Evolutionary conservation across 2,329 filamentous ascomycete genomes (phyloP), one percentile per base, ranked within the genome.

Genomic region (Ascocoryne sarcoides): DNA sequence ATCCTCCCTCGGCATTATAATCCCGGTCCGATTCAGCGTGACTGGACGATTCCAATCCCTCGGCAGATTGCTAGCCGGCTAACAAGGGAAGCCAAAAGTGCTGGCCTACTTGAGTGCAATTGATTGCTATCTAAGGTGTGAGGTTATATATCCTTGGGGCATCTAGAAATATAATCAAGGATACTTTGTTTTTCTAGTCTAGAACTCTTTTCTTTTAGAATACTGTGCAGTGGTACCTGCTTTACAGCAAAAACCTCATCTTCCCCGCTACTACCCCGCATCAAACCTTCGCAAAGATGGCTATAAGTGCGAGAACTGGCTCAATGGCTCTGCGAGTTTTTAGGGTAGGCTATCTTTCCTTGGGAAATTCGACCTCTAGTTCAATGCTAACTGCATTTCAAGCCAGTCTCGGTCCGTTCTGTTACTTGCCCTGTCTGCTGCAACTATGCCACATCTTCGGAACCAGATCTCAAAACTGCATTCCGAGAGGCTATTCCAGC

Each of bases 391-490:
- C 17, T 19, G 7, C 12, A 10, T n/a, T 17, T 9, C 19, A 34
- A 59, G 56, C 55, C 51, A 30, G 10, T 50, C 59, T 56, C 55
- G 53, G 42, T 57, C 54, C 53, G 61, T 50, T 45, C 52, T 49
- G 54, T 43, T 36, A 49, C 53, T 39, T 23, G 58, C 43, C 44
- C 60, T 40, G 48, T 57, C 43, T 58, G 63, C 40, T 72, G 82
- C 57, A 69, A 63, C 62, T 89, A 88, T 67, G 78, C 83, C 49
- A 78, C 84, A 32, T 71, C 84, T 40, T 73, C 84, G 43, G 90
- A 96, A 64, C 85, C 84, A 44, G 84, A 90, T 60, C 79, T 98
- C 59, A 98, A 96, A 68, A 71, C 84, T 38, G 86, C 86, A 10
- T 78, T 98, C 52, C 83, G 79, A 57, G 77, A 80, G 52, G 76